Evolutionary conservation across 352 stramenopile species (phyloP).

Genomic region (Globisporangium solare): DNA sequence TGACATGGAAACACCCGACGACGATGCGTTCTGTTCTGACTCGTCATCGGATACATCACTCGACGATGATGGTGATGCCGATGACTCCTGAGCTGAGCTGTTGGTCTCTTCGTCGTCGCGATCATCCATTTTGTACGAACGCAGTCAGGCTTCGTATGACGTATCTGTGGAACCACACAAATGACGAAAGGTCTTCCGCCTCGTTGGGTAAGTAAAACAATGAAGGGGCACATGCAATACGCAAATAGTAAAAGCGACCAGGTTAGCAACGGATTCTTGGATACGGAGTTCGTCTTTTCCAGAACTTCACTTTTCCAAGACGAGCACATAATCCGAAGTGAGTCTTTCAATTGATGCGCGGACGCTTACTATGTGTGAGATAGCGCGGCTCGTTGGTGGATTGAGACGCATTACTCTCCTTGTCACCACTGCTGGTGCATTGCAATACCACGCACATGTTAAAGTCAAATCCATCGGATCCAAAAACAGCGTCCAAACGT

Average conservation of each 20-base stretch:
- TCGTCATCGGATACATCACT: neutral
- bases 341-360: slow-evolving; percentile 24
- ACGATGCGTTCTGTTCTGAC: neutral
- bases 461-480: slow-evolving; percentile 12
- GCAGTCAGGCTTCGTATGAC: too few species aligned
- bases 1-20: neutral
- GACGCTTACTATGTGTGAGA: slow-evolving; percentile 57
- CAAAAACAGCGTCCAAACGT: too few species aligned
- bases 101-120: neutral
- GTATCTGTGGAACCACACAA: neutral
- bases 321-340: neutral
- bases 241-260: neutral
- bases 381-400: slow-evolving; percentile 37
- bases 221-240: neutral
- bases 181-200: neutral
- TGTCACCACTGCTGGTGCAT: slow-evolving; percentile 1
- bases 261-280: too few species aligned
- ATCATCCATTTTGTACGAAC: neutral
- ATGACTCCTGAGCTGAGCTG: slow-evolving; percentile 4
- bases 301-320: neutral
- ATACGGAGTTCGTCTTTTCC: too few species aligned
- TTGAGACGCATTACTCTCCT: slow-evolving; percentile 44
- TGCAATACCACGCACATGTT: too few species aligned
- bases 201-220: neutral
- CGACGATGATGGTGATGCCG: neutral